Base-by-base conservation (phyloP, 805 yeast genomes). In the Priceomyces medius region DNA sequence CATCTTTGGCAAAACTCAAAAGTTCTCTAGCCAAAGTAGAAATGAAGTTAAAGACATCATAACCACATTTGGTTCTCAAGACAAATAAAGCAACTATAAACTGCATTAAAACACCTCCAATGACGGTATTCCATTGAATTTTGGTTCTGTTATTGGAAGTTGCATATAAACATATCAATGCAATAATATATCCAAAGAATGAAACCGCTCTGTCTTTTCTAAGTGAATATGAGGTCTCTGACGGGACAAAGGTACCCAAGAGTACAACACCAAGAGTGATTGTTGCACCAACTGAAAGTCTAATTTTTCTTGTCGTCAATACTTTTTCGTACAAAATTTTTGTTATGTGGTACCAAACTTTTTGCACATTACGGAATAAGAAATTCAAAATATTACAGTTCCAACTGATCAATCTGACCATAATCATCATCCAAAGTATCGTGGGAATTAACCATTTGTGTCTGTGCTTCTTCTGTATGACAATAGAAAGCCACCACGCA, bases 21-120 rank as follows among this genome's bases (percentile, higher is more conserved):
- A 80, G 69, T 54, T 74, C 70, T 53, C 81, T 69, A 33, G 84
- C 81, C 53, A 80, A 64, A 40, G 68, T 63, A 19, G 82, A 75
- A 51, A 80, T 74, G 55, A 79, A 80, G 61, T 78, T 74, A 67
- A 80, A 80, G 49, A 80, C 66, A 54, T 79, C 83, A 55, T 73
- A 79, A 45, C 85, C 85, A 34, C 71, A 70, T 51, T 67, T 66
- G 16, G 85, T 80, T 54, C 85, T 66, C 55, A 80, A 66, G 9
- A 80, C 85, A 49, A 80, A 80, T 32, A 80, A 64, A 4, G 84
- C 83, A 44, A 80, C 58, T 43, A 79, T 73, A 53, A 64, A 80
- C 57, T 80, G 85, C 67, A 77, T 73, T 55, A 80, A 70, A 64
- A 76, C 66, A 31, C 84, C 85, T 23, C 76, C 74, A 46, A 77